Percentiles rank a stretch among this genome's conserved stretches.
These are phyloP conservation scores for Podospora bellae-mahoneyi DNA, from an alignment of 495 filamentous ascomycete genomes.

Conservation along the genomic window DNA sequence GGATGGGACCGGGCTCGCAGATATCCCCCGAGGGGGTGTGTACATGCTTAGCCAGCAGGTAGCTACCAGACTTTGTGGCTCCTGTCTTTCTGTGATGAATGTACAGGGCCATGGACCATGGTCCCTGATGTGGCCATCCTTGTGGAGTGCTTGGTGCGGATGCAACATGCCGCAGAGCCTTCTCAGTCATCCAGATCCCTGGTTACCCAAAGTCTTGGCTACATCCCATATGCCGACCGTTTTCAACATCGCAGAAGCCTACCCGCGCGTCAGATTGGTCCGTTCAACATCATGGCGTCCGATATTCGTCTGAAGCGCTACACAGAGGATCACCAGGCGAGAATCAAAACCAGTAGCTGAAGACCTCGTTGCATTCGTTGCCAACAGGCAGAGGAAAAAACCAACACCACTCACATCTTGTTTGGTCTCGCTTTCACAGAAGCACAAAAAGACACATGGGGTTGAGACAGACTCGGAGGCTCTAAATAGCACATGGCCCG, in stretches of 20 bases:
- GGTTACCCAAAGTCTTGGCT: slow-evolving; percentile 20
- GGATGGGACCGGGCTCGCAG: slow-evolving; percentile 19
- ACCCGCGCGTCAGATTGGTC: slow-evolving; percentile 35
- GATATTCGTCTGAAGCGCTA: slow-evolving; percentile 38
- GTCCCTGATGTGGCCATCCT: slow-evolving; percentile 13
- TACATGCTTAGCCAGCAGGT: not conserved
- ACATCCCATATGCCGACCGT: slow-evolving; percentile 30
- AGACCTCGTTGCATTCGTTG: not conserved
- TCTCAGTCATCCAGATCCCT: slow-evolving; percentile 15
- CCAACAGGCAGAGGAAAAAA: not conserved
- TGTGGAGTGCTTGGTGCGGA: slow-evolving; percentile 11
- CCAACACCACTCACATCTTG: not conserved
- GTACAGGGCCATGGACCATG: slow-evolving; percentile 18
- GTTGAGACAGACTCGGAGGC: slow-evolving; percentile 1
- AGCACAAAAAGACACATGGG: not conserved
- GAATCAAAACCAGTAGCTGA: slow-evolving; percentile 20
- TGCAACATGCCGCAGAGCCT: slow-evolving; percentile 14
- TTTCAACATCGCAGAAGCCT: slow-evolving; percentile 22
- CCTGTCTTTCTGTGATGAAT: not conserved
- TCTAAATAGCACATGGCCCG: not conserved
- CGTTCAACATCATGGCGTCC: slow-evolving; percentile 41
- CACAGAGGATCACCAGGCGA: slow-evolving; percentile 24
- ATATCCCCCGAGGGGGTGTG: slow-evolving; percentile 20
- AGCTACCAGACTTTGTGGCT: not conserved
- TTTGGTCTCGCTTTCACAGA: not conserved